Evolutionary conservation across 2,329 filamentous ascomycete genomes (phyloP).

Genomic region (Zalaria sp.): DNA sequence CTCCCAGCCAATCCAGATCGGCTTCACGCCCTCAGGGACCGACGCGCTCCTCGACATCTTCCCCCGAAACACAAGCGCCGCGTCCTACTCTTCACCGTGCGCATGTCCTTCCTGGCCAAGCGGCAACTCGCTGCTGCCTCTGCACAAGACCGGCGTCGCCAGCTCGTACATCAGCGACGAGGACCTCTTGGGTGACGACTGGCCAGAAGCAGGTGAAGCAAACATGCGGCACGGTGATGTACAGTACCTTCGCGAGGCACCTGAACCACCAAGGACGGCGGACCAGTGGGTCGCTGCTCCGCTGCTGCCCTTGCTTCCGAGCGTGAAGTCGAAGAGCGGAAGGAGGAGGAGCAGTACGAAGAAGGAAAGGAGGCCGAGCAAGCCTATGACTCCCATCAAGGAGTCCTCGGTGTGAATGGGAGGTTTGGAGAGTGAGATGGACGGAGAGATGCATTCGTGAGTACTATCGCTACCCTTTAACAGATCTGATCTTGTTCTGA

Average conservation of each 20-base stretch:
- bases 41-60: slow-evolving; percentile 7
- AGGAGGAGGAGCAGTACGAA: not conserved
- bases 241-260: slow-evolving; percentile 16
- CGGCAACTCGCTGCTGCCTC: slow-evolving; percentile 3
- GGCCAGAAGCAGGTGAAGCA: not conserved
- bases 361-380: not conserved
- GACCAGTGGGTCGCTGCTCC: slow-evolving; percentile 13
- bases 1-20: slow-evolving; percentile 8
- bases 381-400: not conserved
- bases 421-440: not conserved
- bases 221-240: not conserved
- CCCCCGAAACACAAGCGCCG: slow-evolving; percentile 5
- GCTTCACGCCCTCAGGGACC: slow-evolving; percentile 7
- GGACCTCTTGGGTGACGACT: slow-evolving; percentile 20
- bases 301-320: not conserved
- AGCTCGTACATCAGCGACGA: slow-evolving; percentile 23
- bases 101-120: slow-evolving; percentile 10
- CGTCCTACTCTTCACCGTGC: slow-evolving; percentile 4
- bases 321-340: not conserved
- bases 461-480: too few relatives aligned
- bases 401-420: not conserved
- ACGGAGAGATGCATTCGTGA: too few relatives aligned
- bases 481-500: too few relatives aligned
- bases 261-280: slow-evolving; percentile 18
- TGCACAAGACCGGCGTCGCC: slow-evolving; percentile 3